These are phyloP conservation scores for Conticribra weissflogii DNA, from an alignment of 108 stramenopile genomes.

Conservation along the genomic window DNA sequence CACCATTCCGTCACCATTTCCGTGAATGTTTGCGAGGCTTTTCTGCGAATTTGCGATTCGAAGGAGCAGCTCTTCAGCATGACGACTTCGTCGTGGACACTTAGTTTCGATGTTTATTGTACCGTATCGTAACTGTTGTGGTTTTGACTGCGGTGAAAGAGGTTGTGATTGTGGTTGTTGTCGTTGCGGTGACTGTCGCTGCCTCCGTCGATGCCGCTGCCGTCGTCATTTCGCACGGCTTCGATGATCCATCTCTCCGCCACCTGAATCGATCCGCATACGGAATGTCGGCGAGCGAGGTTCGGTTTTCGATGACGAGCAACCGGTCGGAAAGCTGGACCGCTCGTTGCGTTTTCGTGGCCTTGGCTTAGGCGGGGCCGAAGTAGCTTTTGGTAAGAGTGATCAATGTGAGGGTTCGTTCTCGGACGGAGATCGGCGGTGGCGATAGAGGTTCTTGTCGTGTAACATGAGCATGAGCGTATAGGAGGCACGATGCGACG, in stretches of 20 bases:
- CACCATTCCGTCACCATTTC: constrained; percentile 72
- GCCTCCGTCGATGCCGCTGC: constrained; percentile 9
- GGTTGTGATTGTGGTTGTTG: too few species aligned
- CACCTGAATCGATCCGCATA: constrained; percentile 72
- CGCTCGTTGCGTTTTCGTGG: constrained; percentile 74
- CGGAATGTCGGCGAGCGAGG: constrained; percentile 73
- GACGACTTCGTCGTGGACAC: constrained; percentile 55
- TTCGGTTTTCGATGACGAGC: constrained; percentile 72
- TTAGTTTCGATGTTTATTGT: constrained; percentile 31
- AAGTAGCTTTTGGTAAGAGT: constrained; percentile 80
- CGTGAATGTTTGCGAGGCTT: constrained; percentile 59
- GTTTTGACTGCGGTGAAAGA: too few species aligned
- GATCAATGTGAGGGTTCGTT: constrained; percentile 64
- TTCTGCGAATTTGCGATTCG: constrained; percentile 65
- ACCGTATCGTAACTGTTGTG: too few species aligned
- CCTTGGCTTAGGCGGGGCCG: constrained; percentile 78
- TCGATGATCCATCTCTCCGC: constrained; percentile 78
- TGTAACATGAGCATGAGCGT: too few species aligned
- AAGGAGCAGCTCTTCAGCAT: constrained; percentile 68
- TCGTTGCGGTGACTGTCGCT: background rate
- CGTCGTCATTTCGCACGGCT: constrained; percentile 31
- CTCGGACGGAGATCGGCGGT: constrained; percentile 22
- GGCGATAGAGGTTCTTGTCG: constrained; percentile 2
- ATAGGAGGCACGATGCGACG: too few species aligned
- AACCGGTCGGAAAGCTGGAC: constrained; percentile 46